Percentiles rank a stretch among this genome's conserved stretches.
These are phyloP conservation scores for Flaveria linearis DNA, from an alignment of 129 eudicot species.

Conservation along the genomic window DNA sequence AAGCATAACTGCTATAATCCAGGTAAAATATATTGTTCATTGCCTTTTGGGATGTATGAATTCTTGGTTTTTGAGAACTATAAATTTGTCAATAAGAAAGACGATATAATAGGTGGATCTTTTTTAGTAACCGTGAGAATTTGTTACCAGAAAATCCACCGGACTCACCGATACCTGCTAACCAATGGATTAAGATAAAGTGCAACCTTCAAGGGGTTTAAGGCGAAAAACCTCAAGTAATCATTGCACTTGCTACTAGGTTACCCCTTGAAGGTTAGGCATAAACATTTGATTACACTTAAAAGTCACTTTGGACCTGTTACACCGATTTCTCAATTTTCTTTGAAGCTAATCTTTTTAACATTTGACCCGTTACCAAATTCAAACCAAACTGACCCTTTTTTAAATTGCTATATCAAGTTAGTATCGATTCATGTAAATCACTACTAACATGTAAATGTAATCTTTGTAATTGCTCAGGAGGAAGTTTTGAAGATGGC, in stretches of 20 bases:
- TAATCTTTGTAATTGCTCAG: conserved; percentile 38
- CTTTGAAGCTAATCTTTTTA: not conserved
- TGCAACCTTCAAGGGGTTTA: too few species aligned
- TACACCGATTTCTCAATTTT: not conserved
- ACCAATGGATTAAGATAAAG: too few species aligned
- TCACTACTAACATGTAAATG: not conserved
- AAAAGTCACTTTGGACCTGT: too few species aligned
- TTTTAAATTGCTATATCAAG: not conserved
- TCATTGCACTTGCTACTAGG: too few species aligned
- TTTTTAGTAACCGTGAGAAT: too few species aligned
- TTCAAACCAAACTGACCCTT: not conserved
- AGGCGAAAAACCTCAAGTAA: too few species aligned
- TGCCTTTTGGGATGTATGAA: conserved; percentile 6
- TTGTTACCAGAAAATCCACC: too few species aligned
- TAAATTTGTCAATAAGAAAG: not conserved
- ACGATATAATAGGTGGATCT: not conserved
- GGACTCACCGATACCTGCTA: too few species aligned
- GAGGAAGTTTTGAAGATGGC: conserved; percentile 57
- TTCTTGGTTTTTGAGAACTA: not conserved
- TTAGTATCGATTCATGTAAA: not conserved
- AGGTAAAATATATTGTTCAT: conserved; percentile 45
- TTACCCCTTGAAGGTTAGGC: too few species aligned
- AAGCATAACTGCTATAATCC: conserved; percentile 62
- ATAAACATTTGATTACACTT: not conserved
- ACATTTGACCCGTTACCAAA: not conserved